phyloP scores from a whole-genome alignment of 768 basidiomycete genomes.

The Agaricus blazei region DNA sequence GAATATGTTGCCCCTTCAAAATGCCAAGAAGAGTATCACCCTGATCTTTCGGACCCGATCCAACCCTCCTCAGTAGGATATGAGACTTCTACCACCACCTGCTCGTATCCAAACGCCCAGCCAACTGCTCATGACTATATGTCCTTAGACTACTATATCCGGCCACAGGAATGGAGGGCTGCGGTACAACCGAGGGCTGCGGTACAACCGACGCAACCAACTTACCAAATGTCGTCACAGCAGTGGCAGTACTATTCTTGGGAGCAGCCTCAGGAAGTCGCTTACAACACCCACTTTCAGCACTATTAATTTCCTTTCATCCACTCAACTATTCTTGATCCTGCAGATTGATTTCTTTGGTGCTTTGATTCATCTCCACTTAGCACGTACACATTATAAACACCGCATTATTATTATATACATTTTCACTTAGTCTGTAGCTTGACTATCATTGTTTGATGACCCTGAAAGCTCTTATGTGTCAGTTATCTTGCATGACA shows the following conservation, averaged over 20 bases:
- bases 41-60: not conserved
- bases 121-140: not conserved
- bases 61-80: not conserved
- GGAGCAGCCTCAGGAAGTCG: slow-evolving; percentile 2
- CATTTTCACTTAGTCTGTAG: not conserved
- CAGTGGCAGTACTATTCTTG: slow-evolving; percentile 7
- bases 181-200: not conserved
- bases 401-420: not conserved
- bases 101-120: not conserved
- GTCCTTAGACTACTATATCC: not conserved
- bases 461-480: slow-evolving; percentile 24
- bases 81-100: not conserved
- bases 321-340: not conserved
- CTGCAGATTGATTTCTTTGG: not conserved
- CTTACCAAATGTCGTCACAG: not conserved
- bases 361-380: not conserved
- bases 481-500: slow-evolving; percentile 64
- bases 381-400: not conserved
- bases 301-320: not conserved
- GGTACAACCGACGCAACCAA: not conserved
- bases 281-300: slow-evolving; percentile 3
- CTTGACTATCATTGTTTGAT: not conserved
- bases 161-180: not conserved
- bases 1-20: not conserved
- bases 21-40: not conserved